These are phyloP conservation scores for Epichloe coenophiala DNA, from an alignment of 2,329 filamentous ascomycete species.

Conservation along the genomic window DNA sequence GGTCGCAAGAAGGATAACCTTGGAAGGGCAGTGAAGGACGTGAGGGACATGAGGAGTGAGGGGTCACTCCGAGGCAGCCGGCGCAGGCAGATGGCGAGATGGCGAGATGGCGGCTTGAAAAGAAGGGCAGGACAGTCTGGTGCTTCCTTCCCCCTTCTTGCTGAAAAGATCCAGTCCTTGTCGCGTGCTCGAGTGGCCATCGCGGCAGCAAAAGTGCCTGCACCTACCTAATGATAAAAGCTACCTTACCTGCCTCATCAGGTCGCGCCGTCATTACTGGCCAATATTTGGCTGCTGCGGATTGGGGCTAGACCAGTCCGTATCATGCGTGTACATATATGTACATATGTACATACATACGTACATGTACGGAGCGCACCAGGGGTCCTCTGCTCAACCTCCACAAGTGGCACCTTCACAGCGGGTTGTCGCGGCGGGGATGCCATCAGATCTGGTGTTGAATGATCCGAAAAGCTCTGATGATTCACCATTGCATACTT, in stretches of 20 bases:
- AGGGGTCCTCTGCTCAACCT: no score
- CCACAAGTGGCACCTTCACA: no score
- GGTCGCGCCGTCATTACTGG: background rate
- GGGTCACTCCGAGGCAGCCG: conserved; percentile 4
- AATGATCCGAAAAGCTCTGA: no score
- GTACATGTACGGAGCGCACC: no score
- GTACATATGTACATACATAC: no score
- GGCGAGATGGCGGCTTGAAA: background rate
- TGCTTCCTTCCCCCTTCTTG: background rate
- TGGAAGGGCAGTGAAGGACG: conserved; percentile 20
- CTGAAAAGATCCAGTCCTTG: background rate
- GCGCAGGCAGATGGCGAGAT: background rate
- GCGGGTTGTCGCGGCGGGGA: no score
- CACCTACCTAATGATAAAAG: background rate
- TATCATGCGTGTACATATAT: no score
- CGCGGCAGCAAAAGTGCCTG: conserved; percentile 2
- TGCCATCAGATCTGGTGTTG: no score
- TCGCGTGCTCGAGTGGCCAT: background rate
- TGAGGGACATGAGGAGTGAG: conserved; percentile 18
- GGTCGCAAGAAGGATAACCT: conserved; percentile 21
- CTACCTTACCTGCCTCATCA: background rate
- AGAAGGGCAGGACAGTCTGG: background rate
- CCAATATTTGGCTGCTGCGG: background rate
- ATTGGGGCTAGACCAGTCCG: background rate
- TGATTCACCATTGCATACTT: no score